These are phyloP conservation scores for Ascochyta lentis DNA, from an alignment of 2,329 filamentous ascomycete species.

Conservation along the genomic window DNA sequence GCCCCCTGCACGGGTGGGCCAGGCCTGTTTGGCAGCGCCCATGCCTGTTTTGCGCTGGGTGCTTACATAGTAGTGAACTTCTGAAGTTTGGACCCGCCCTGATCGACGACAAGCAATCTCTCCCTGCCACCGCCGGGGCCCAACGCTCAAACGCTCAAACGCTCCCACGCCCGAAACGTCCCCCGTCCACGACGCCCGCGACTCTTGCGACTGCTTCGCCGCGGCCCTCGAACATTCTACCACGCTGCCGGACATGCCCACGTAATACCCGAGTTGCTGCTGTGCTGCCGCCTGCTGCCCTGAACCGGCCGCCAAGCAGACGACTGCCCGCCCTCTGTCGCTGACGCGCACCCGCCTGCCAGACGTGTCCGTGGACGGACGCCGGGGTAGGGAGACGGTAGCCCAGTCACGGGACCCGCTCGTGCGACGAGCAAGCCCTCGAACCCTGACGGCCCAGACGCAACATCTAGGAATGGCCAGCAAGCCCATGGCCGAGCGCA, in stretches of 20 bases:
- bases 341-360: constrained; percentile 18
- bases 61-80: too few relatives aligned
- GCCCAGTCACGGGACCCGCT: constrained; percentile 20
- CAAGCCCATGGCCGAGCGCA: constrained; percentile 40
- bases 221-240: constrained; percentile 8
- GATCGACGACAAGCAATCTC: constrained; percentile 31
- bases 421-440: constrained; percentile 31
- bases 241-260: constrained; percentile 25
- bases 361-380: constrained; percentile 12
- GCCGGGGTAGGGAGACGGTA: constrained; percentile 13
- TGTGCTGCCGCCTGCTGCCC: constrained; percentile 17
- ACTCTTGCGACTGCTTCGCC: constrained; percentile 3
- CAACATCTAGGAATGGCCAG: constrained; percentile 35
- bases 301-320: constrained; percentile 5
- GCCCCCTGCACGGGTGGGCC: constrained; percentile 3
- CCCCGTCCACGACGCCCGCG: background rate
- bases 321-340: constrained; percentile 7
- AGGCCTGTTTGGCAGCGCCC: background rate
- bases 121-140: constrained; percentile 6
- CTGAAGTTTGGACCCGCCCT: constrained; percentile 4
- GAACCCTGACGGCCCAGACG: constrained; percentile 14
- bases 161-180: constrained; percentile 6
- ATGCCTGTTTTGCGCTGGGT: constrained; percentile 27
- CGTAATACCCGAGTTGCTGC: constrained; percentile 2
- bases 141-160: constrained; percentile 5